Percentiles rank a stretch among this genome's conserved stretches.
These are phyloP conservation scores for Plantago lanceolata DNA, from an alignment of 305 asterid species.

Conservation along the genomic window DNA sequence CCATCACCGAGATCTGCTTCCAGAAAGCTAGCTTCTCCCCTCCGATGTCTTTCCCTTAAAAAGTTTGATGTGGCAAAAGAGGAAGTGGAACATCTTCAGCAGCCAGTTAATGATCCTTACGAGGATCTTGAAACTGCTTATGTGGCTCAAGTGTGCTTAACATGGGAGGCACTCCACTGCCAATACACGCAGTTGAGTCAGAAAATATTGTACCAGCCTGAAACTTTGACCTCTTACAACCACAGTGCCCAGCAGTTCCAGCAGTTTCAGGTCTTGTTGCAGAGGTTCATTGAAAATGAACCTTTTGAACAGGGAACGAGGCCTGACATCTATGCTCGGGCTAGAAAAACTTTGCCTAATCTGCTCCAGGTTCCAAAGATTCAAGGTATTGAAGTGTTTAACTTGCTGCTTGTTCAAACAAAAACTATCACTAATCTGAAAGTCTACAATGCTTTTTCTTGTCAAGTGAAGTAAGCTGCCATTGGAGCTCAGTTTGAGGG, in stretches of 20 bases:
- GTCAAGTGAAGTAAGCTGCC: too few species aligned
- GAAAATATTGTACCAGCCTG: slow-evolving; percentile 57
- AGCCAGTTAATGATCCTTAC: slow-evolving; percentile 48
- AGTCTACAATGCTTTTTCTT: too few species aligned
- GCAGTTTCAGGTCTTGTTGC: slow-evolving; percentile 83
- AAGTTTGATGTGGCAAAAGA: slow-evolving; percentile 59
- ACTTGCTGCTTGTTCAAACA: too few species aligned
- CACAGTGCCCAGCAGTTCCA: slow-evolving; percentile 86
- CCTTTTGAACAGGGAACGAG: slow-evolving; percentile 78
- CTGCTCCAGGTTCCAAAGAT: slow-evolving; percentile 90
- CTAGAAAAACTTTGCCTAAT: slow-evolving; percentile 63
- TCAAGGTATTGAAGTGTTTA: slow-evolving; percentile 47
- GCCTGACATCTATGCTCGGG: slow-evolving; percentile 74
- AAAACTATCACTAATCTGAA: too few species aligned
- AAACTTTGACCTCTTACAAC: slow-evolving; percentile 56
- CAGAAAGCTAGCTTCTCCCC: slow-evolving; percentile 71
- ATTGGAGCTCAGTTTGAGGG: too few species aligned
- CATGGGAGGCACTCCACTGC: slow-evolving; percentile 95
- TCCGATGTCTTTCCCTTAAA: slow-evolving; percentile 81
- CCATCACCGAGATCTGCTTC: slow-evolving; percentile 73
- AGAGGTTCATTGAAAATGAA: slow-evolving; percentile 84
- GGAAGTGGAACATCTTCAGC: slow-evolving; percentile 76
- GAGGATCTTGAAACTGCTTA: slow-evolving; percentile 83
- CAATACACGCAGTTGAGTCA: slow-evolving; percentile 80
- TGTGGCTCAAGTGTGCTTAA: slow-evolving; percentile 82